phyloP scores from a whole-genome alignment of 495 filamentous ascomycete species.

The Neurospora pannonica region DNA sequence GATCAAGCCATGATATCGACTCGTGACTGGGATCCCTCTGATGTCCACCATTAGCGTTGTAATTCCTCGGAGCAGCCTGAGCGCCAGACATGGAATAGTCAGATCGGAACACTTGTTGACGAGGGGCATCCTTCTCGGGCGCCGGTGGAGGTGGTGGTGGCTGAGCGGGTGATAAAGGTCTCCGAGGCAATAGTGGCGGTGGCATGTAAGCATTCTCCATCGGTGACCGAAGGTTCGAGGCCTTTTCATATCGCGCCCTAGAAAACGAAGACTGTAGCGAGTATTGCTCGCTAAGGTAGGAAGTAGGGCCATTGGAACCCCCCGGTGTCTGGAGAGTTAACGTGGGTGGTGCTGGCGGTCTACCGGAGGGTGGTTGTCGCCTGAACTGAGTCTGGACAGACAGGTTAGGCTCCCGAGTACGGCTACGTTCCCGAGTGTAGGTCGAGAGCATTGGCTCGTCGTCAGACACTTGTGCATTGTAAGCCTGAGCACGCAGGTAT shows the following conservation, averaged over 20 bases:
- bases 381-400: not conserved
- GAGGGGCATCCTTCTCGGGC: slow-evolving; percentile 21
- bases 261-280: slow-evolving; percentile 41
- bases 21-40: slow-evolving; percentile 55
- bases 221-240: slow-evolving; percentile 29
- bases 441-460: slow-evolving; percentile 30
- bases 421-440: not conserved
- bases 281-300: slow-evolving; percentile 19
- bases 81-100: slow-evolving; percentile 33
- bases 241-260: slow-evolving; percentile 31
- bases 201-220: slow-evolving; percentile 48
- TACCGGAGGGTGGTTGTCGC: slow-evolving; percentile 1
- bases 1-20: slow-evolving; percentile 89
- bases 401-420: not conserved
- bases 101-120: slow-evolving; percentile 27
- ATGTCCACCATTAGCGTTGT: slow-evolving; percentile 29
- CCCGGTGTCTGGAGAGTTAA: slow-evolving; percentile 7
- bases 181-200: slow-evolving; percentile 55
- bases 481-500: slow-evolving; percentile 23
- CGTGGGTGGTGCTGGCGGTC: slow-evolving; percentile 2
- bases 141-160: slow-evolving; percentile 26
- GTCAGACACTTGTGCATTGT: slow-evolving; percentile 36
- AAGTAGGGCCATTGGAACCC: slow-evolving; percentile 12
- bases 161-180: slow-evolving; percentile 27
- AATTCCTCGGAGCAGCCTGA: slow-evolving; percentile 12